phyloP scores from a whole-genome alignment of 2,329 filamentous ascomycete genomes.

The Penicillium sp. region DNA sequence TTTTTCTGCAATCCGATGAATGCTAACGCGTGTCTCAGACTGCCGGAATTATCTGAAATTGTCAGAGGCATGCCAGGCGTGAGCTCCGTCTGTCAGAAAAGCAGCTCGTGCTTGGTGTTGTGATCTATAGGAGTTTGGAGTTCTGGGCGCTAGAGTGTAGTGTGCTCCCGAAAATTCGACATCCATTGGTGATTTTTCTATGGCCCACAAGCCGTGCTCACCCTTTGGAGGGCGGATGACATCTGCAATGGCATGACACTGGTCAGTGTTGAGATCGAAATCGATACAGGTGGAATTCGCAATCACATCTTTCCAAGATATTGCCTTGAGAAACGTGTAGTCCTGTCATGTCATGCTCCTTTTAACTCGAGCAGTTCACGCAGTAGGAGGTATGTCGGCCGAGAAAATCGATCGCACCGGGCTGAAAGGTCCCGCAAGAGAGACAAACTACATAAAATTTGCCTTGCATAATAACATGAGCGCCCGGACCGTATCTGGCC shows the following conservation, averaged over 20 bases:
- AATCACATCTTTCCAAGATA: neutral
- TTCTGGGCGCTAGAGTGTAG: neutral
- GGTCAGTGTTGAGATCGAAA: neutral
- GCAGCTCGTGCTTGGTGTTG: neutral
- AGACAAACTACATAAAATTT: slow-evolving; percentile 30
- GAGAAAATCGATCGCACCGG: slow-evolving; percentile 17
- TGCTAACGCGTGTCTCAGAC: slow-evolving; percentile 43
- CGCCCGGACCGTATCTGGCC: slow-evolving; percentile 34
- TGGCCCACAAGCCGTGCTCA: neutral
- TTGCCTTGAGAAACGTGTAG: neutral
- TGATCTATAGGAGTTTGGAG: neutral
- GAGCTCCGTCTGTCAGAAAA: neutral
- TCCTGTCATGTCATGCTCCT: neutral
- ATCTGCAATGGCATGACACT: neutral
- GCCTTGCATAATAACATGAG: slow-evolving; percentile 26
- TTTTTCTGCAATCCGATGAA: neutral
- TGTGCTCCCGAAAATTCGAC: neutral
- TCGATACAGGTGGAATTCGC: neutral
- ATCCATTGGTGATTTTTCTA: neutral
- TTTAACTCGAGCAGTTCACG: slow-evolving; percentile 12
- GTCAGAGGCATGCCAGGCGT: slow-evolving; percentile 37
- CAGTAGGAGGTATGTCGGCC: slow-evolving; percentile 19
- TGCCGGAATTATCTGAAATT: slow-evolving; percentile 61
- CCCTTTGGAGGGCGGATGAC: neutral
- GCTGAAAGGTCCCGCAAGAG: slow-evolving; percentile 25